Percentiles rank a stretch among this genome's conserved stretches.
Conservation (phyloP, 2,329 filamentous ascomycete species). For the Teratosphaeria viscida region DNA sequence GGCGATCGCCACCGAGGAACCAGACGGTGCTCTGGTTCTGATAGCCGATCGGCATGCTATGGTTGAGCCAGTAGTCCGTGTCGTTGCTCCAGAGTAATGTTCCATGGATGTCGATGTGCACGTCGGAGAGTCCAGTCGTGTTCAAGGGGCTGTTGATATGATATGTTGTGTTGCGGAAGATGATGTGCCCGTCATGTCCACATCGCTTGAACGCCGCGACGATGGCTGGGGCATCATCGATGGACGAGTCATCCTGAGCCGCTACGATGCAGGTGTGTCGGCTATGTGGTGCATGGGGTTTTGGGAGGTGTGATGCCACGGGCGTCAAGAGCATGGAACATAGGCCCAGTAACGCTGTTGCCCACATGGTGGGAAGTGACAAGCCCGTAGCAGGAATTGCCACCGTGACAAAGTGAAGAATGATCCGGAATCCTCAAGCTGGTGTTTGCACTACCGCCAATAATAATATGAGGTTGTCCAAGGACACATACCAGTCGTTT, state of each 20-base stretch:
- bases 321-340: not conserved
- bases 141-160: constrained; percentile 31
- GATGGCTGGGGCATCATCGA: constrained; percentile 44
- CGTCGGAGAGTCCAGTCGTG: constrained; percentile 36
- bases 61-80: constrained; percentile 43
- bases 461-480: not conserved
- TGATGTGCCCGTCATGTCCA: constrained; percentile 39
- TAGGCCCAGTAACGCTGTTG: not conserved
- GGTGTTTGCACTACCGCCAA: not conserved
- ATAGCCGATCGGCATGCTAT: constrained; percentile 43
- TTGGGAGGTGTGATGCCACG: not conserved
- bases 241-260: constrained; percentile 8
- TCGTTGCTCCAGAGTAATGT: constrained; percentile 34
- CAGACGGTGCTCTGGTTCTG: constrained; percentile 48
- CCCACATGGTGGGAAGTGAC: not conserved
- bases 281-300: not conserved
- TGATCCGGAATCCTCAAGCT: not conserved
- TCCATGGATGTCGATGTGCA: constrained; percentile 39
- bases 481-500: not conserved
- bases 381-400: not conserved
- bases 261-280: constrained; percentile 8
- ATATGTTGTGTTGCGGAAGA: constrained; percentile 42
- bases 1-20: constrained; percentile 44
- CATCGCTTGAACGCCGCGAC: constrained; percentile 42
- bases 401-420: not conserved